Evolutionary conservation across 2,329 filamentous ascomycete species (phyloP), one percentile per base, ranked within the genome.

Genomic region (Purpureocillium lavendulum): DNA sequence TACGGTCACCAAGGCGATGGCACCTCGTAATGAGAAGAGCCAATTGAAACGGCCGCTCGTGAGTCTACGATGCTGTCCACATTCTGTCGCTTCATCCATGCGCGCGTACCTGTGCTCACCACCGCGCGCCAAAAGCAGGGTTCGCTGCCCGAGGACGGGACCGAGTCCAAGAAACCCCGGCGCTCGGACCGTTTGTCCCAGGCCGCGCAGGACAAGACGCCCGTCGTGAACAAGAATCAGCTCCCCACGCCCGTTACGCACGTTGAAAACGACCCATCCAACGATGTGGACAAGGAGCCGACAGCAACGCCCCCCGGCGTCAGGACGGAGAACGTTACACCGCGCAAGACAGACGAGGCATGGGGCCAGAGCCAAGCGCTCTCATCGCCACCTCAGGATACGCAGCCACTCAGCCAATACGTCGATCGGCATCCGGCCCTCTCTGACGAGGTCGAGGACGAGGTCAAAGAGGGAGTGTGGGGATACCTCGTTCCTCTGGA

Each of bases 401-500:
- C 65, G 3, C 67, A 69, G 48, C 67, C 67, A 53, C 80, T 87
- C 33, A 64, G 60, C 43, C 92, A 98, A 63, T 85, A 84, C 53
- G 65, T 86, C 30, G 81, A 87, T 48, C 80, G 84, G 3, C 77
- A 87, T 21, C 68, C 77, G 42, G 75, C 77, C 18, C 73, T 90
- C 35, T 81, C 81, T 10, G 85, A 89, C 46, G 87, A 94, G 41
- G 85, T 94, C 4, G 77, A 89, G 46, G 85, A 95, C 56, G 88
- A 95, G 63, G 77, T 70, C 45, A 72, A 77, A 34, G 85, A 94
- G 58, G 87, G 87, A 8, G 87, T 97, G 1, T 98, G 92, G 92
- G 94, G 94, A 11, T 98, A 97, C 54, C 70, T 98, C 5, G 77
- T 95, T 39, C 87, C 90, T 2, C 66, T 95, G 17, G 82, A 90